These are phyloP conservation scores for Talaromyces sp. DNA, from an alignment of 2,329 filamentous ascomycete species.

Conservation along the genomic window DNA sequence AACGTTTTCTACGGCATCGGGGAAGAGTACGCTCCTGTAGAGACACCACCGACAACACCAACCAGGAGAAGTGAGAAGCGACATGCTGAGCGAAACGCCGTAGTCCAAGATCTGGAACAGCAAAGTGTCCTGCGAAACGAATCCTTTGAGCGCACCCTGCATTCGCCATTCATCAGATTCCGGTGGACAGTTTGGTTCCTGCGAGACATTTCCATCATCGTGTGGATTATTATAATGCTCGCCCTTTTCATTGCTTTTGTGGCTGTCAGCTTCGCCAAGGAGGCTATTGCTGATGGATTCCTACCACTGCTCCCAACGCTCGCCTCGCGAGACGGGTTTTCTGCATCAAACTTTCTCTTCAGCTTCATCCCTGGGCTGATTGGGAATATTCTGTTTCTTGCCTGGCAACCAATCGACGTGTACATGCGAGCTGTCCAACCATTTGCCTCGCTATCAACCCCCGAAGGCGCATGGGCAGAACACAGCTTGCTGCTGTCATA, in stretches of 20 bases:
- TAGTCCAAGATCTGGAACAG: slow-evolving; percentile 31
- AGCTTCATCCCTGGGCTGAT: slow-evolving; percentile 58
- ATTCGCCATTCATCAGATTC: slow-evolving; percentile 51
- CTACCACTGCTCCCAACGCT: slow-evolving; percentile 59
- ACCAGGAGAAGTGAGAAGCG: neutral
- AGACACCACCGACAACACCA: slow-evolving; percentile 1
- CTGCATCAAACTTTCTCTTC: slow-evolving; percentile 82
- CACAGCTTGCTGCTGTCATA: slow-evolving; percentile 55
- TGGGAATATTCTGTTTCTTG: slow-evolving; percentile 55
- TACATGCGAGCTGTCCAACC: slow-evolving; percentile 57
- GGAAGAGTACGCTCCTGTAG: slow-evolving; percentile 50
- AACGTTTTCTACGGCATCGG: slow-evolving; percentile 77
- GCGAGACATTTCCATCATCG: slow-evolving; percentile 59
- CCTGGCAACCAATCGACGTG: slow-evolving; percentile 56
- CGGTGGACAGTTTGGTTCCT: slow-evolving; percentile 75
- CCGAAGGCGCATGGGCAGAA: slow-evolving; percentile 50
- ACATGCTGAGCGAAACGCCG: neutral
- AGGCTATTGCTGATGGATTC: slow-evolving; percentile 65
- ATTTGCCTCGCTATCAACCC: slow-evolving; percentile 50
- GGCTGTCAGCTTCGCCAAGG: slow-evolving; percentile 70
- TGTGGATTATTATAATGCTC: slow-evolving; percentile 58
- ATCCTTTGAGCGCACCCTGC: slow-evolving; percentile 47
- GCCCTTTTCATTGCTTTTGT: slow-evolving; percentile 66
- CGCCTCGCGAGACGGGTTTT: slow-evolving; percentile 64
- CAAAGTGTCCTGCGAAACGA: slow-evolving; percentile 35